A percentile compares a stretch with the other conserved stretches of the same genome.
Evolutionary conservation across 345 rosid species (phyloP).

Genomic region (Diplotaxis tenuifolia): DNA sequence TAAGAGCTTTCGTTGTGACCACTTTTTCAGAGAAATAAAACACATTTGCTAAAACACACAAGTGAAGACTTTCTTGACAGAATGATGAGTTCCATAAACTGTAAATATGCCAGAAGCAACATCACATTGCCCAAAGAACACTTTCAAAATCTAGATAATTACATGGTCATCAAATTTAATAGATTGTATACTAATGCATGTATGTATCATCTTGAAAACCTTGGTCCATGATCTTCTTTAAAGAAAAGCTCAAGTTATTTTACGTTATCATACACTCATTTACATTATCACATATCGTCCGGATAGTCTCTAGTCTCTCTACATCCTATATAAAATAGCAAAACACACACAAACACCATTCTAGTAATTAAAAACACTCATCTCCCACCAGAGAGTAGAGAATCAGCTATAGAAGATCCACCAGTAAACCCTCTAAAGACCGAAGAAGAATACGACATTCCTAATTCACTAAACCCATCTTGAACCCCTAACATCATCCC

Average conservation of each 20-base stretch:
- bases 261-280: neutral
- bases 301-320: conserved; percentile 1
- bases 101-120: neutral
- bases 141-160: neutral
- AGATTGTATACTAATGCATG: neutral
- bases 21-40: too few relatives aligned
- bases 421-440: conserved; percentile 32
- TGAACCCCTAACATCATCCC: conserved; percentile 40
- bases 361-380: conserved; percentile 21
- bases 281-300: neutral
- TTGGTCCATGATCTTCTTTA: neutral
- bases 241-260: neutral
- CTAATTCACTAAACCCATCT: conserved; percentile 49
- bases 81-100: neutral
- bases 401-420: conserved; percentile 46
- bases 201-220: neutral
- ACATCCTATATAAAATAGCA: conserved; percentile 10
- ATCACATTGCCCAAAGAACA: neutral
- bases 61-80: neutral
- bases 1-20: neutral
- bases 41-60: neutral
- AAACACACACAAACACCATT: conserved; percentile 12
- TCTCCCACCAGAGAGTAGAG: conserved; percentile 61
- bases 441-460: conserved; percentile 42
- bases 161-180: neutral